Base-by-base conservation (phyloP, 192 early-diverging fungal genomes). In the Coemansia sp. region DNA sequence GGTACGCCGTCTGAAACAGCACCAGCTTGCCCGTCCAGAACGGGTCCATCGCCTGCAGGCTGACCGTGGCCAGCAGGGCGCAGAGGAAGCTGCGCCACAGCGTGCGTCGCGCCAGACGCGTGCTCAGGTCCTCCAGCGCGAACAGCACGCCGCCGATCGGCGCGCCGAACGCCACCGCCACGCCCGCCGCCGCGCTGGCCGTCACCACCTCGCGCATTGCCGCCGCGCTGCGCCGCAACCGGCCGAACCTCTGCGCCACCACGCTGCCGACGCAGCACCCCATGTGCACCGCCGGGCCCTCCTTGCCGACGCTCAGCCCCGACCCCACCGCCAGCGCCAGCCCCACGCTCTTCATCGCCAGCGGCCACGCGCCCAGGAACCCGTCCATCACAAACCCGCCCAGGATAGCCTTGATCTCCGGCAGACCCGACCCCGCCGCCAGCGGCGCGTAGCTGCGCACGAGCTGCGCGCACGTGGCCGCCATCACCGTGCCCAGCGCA, bases 1-100 rank as follows among this genome's bases (percentile, higher is more conserved):
- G 91, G 62, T 94, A 91, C 18, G 84, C 84, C 11, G 94, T 93
- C 73, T 98, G 94, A 71, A 98, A 99, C 86, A 95, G 85, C 38
- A 96, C 96, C 17, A 96, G 69, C 76, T 98, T 99, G 37, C 95
- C 95, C 8, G 95, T 96, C 41, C 96, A 80, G 61, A 95, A 96
- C 12, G 97, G 97, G 67, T 99, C 92, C 81, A 93, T 86, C 1
- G 85, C 87, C 80, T 90, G 89, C 24, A 99, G 71, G 14, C 91
- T 91, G 21, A 95, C 87, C 1, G 94, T 96, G 0, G 91, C 95
- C 9, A 96, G 87, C 82, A 99, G 86, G 2, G 96, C 96, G 69
- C 93, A 94, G 74, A 99, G 93, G 73, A 99, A 99, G 51, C 89
- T 90, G 19, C 92, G 81, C 92, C 93, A 96, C 86, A 99, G 91